Evolutionary conservation across 345 rosid species (phyloP).

Genomic region (Citrus hindsii): DNA sequence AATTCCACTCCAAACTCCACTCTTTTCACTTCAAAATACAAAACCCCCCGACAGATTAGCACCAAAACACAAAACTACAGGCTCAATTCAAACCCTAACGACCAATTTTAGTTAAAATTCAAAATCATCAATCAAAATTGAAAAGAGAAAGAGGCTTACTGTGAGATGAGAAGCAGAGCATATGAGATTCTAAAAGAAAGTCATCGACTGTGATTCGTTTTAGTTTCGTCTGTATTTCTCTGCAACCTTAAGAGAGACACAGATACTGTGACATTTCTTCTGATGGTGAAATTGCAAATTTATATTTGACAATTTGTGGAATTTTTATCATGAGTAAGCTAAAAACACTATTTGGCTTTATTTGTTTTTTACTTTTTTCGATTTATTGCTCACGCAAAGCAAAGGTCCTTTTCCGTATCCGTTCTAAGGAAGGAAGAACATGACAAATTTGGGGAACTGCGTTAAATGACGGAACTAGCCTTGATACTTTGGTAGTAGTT

Average conservation of each 20-base stretch:
- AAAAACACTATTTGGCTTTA: background rate
- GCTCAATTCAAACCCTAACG: constrained; percentile 5
- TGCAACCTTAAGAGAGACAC: constrained; percentile 34
- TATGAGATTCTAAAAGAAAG: constrained; percentile 15
- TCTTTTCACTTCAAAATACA: background rate
- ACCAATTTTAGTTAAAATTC: background rate
- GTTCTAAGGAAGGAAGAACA: background rate
- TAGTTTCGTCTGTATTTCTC: background rate
- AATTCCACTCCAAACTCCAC: background rate
- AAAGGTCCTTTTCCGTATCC: constrained; percentile 11
- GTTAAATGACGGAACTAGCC: constrained; percentile 3
- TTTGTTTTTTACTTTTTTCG: background rate
- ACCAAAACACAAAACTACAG: background rate
- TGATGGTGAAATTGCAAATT: constrained; percentile 10
- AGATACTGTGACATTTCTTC: constrained; percentile 28
- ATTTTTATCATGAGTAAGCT: background rate
- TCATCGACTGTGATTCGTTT: constrained; percentile 19
- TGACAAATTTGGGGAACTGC: background rate
- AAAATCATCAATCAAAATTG: background rate
- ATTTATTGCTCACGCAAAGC: constrained; percentile 1
- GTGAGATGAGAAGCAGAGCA: constrained; percentile 15
- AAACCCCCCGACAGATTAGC: background rate
- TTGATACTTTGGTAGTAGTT: background rate
- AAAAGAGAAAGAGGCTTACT: constrained; percentile 13
- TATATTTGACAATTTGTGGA: background rate